A percentile compares a stretch with the other conserved stretches of the same genome.
Conservation (phyloP, 768 basidiomycete species). For the Pleurotus sapidus region DNA sequence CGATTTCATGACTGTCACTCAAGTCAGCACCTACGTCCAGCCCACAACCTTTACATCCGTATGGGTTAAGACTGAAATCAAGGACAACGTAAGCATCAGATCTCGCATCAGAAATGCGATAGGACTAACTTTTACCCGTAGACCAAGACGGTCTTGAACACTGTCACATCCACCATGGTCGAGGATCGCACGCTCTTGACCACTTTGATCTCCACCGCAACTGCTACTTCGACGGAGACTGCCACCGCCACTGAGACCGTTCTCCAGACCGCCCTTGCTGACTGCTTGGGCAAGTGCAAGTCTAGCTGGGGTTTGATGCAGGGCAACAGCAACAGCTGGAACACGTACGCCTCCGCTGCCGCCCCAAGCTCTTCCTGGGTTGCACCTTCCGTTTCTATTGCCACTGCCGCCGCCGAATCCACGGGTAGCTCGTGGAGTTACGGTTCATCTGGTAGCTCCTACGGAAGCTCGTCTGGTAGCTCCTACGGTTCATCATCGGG, state of each 20-base stretch:
- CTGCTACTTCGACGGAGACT: slow-evolving; percentile 43
- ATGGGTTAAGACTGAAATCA: slow-evolving; percentile 52
- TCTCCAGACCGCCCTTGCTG: slow-evolving; percentile 45
- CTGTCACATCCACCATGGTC: slow-evolving; percentile 50
- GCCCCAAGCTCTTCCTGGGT: slow-evolving; percentile 2
- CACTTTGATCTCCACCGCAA: slow-evolving; percentile 49
- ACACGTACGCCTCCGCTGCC: slow-evolving; percentile 39
- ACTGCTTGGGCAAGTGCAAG: slow-evolving; percentile 62
- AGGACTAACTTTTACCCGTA: slow-evolving; percentile 18
- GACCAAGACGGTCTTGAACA: slow-evolving; percentile 60
- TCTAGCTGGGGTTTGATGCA: slow-evolving; percentile 46
- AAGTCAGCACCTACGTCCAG: slow-evolving; percentile 46
- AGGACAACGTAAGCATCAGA: slow-evolving; percentile 43
- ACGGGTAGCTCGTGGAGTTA: slow-evolving; percentile 4
- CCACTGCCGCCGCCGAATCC: slow-evolving; percentile 6
- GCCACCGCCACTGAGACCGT: slow-evolving; percentile 34
- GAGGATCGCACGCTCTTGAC: slow-evolving; percentile 43
- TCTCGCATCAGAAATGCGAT: not conserved
- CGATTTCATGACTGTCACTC: slow-evolving; percentile 50
- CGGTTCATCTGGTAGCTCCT: slow-evolving; percentile 20
- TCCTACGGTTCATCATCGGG: slow-evolving; percentile 1
- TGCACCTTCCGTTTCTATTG: slow-evolving; percentile 6
- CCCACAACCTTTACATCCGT: slow-evolving; percentile 59
- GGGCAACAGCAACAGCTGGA: slow-evolving; percentile 49
- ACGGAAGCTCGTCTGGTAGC: not conserved